Conservation (phyloP, 2,329 filamentous ascomycete genomes). For the Fusarium albidum region DNA sequence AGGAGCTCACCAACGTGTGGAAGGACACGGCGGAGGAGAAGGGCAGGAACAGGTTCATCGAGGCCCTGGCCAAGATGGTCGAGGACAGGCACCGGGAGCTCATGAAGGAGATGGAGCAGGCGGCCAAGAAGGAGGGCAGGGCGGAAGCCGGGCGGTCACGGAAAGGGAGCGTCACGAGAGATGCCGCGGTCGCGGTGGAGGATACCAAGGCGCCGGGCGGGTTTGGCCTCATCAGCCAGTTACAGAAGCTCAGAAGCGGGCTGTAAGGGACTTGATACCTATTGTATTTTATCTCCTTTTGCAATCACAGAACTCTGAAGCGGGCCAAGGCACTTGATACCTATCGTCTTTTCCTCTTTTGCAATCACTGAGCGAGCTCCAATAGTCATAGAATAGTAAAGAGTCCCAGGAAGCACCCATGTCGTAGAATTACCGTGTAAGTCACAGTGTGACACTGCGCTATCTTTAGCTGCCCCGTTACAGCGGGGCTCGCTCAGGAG, state of each 20-base stretch:
- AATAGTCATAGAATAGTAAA: too few species aligned
- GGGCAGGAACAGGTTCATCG: conserved; percentile 81
- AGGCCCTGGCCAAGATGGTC: conserved; percentile 80
- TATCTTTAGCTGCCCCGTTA: conserved; percentile 8
- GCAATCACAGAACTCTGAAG: not conserved
- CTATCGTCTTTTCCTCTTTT: not conserved
- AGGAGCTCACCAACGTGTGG: conserved; percentile 83
- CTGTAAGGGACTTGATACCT: conserved; percentile 44
- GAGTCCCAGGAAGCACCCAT: too few species aligned
- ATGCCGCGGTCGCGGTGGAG: conserved; percentile 42
- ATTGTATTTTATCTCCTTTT: too few species aligned
- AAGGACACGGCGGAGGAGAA: conserved; percentile 96
- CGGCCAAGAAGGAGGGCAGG: conserved; percentile 46
- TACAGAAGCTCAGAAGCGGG: conserved; percentile 67
- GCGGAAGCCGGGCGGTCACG: conserved; percentile 45
- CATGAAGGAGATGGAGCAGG: conserved; percentile 60
- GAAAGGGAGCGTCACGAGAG: conserved; percentile 46
- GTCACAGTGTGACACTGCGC: conserved; percentile 8
- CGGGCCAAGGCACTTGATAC: not conserved
- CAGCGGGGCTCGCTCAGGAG: not conserved
- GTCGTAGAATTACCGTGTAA: conserved; percentile 1
- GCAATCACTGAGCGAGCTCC: not conserved
- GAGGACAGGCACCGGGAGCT: conserved; percentile 74
- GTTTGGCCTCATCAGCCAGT: conserved; percentile 69
- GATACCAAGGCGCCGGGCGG: conserved; percentile 58